Evolutionary conservation across 2,329 filamentous ascomycete species (phyloP).

Genomic region (Mariannaea elegans): DNA sequence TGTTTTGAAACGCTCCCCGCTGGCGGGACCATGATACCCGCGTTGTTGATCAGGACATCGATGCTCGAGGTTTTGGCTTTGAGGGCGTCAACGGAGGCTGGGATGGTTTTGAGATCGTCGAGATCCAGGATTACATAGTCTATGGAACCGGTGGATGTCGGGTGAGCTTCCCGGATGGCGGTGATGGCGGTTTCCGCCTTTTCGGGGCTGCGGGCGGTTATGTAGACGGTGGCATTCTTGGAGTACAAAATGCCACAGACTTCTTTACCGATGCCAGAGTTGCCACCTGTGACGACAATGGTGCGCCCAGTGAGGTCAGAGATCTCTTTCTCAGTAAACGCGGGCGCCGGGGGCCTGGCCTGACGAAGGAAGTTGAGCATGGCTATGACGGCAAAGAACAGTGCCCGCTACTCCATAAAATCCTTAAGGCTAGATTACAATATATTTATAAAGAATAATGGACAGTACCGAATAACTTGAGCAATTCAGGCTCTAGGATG

Average conservation of each 20-base stretch:
- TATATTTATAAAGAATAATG: too few relatives aligned
- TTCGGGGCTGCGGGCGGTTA: slow-evolving; percentile 27
- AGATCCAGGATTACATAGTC: slow-evolving; percentile 19
- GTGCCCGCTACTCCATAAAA: too few relatives aligned
- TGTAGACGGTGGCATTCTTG: slow-evolving; percentile 21
- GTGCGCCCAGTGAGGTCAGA: neutral
- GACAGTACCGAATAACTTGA: too few relatives aligned
- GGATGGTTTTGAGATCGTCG: slow-evolving; percentile 21
- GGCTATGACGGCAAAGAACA: too few relatives aligned
- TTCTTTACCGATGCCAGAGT: slow-evolving; percentile 29
- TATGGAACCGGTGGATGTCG: neutral
- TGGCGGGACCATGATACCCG: slow-evolving; percentile 25
- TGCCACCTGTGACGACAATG: slow-evolving; percentile 31
- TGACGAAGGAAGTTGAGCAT: neutral
- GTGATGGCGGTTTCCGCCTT: slow-evolving; percentile 14
- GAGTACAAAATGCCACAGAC: slow-evolving; percentile 22
- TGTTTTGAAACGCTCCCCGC: slow-evolving; percentile 23
- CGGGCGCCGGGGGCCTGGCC: neutral
- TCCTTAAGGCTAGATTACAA: too few relatives aligned
- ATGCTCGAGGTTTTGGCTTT: slow-evolving; percentile 14
- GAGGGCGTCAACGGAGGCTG: slow-evolving; percentile 19
- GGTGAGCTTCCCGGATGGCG: neutral
- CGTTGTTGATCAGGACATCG: slow-evolving; percentile 30
- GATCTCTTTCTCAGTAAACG: neutral
- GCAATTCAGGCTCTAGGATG: too few relatives aligned